These are phyloP conservation scores for Hypoxylon lienhwacheense DNA, from an alignment of 495 filamentous ascomycete species.

Conservation along the genomic window DNA sequence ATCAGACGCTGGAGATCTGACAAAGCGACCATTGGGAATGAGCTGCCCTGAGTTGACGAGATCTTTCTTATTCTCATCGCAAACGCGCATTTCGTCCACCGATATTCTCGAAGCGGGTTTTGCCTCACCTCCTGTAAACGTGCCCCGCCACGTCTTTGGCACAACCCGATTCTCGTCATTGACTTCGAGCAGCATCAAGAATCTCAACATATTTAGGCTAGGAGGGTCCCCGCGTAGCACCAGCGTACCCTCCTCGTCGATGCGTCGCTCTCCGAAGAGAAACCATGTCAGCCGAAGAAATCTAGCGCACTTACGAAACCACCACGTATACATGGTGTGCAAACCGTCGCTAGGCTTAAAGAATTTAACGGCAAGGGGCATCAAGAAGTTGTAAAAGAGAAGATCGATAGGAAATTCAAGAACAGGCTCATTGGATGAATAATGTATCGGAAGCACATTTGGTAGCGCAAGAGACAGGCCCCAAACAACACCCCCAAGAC, in stretches of 20 bases:
- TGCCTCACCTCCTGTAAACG: constrained; percentile 42
- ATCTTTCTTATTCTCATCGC: constrained; percentile 38
- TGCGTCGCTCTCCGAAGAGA: constrained; percentile 78
- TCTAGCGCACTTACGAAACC: constrained; percentile 87
- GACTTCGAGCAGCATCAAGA: constrained; percentile 43
- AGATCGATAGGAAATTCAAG: constrained; percentile 94
- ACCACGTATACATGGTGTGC: constrained; percentile 88
- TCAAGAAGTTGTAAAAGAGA: constrained; percentile 93
- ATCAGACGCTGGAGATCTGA: constrained; percentile 87
- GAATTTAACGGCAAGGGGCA: constrained; percentile 79
- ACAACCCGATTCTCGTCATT: constrained; percentile 37
- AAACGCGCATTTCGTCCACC: constrained; percentile 27
- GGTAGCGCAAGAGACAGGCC: constrained; percentile 67
- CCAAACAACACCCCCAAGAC: constrained; percentile 96
- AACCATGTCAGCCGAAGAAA: constrained; percentile 83
- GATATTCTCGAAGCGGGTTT: constrained; percentile 36
- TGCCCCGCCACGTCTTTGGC: constrained; percentile 47
- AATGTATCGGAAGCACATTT: constrained; percentile 83
- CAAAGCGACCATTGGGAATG: constrained; percentile 74
- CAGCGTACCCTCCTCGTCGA: constrained; percentile 77
- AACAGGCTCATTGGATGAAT: constrained; percentile 85
- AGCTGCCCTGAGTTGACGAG: constrained; percentile 50
- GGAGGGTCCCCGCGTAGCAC: constrained; percentile 35
- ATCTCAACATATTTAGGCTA: constrained; percentile 35
- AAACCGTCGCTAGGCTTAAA: constrained; percentile 83